Base-by-base conservation (phyloP, 306 rosid species). In the Cucumis melo region DNA sequence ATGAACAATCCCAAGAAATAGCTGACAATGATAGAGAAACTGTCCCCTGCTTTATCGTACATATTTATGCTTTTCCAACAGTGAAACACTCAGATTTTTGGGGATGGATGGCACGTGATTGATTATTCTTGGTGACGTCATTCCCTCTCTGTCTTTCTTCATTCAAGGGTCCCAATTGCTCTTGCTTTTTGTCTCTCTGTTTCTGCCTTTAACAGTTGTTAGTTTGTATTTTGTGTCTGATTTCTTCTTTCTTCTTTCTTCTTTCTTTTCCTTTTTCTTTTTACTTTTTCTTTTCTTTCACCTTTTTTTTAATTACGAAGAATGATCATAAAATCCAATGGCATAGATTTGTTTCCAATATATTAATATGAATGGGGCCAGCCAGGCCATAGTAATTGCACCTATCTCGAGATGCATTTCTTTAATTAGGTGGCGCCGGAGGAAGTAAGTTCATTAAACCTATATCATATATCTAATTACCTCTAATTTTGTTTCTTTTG, bases 31-130 rank as follows among this genome's bases (percentile, higher is more conserved):
- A 88, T 87, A 77, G 89, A 84, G 93, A 87, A 88, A 90, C 89
- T 90, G 98, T 87, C 96, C 80, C 93, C 39, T 34, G 87, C 93
- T 92, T 94, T 91, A 82, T 88, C 96, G 87, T 75, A 85, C 97
- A 94, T 20, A 20, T 91, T 86, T 91, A 87, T 90, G 53, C 86
- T 83, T 87, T 91, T 88, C 82, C 59, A 83, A 78, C 82, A 39
- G 66, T 55, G 74, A 68, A 44, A 68, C 5, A 20, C 20, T 75
- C 50, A n/a, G 63, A 39, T 75, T 14, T 75, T 38, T 75, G 44
- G 53, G 50, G 54, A 50, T 50, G 54, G 56, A 29, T 29, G 46
- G 46, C 72, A 61, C 58, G 56, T 76, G 57, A 74, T 74, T 54
- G 48, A 53, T 51, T 21, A 42, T 55, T 55, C 11, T 19, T 55